These are phyloP conservation scores for Suillus tomentosus DNA, from an alignment of 768 basidiomycete genomes.

Conservation along the genomic window DNA sequence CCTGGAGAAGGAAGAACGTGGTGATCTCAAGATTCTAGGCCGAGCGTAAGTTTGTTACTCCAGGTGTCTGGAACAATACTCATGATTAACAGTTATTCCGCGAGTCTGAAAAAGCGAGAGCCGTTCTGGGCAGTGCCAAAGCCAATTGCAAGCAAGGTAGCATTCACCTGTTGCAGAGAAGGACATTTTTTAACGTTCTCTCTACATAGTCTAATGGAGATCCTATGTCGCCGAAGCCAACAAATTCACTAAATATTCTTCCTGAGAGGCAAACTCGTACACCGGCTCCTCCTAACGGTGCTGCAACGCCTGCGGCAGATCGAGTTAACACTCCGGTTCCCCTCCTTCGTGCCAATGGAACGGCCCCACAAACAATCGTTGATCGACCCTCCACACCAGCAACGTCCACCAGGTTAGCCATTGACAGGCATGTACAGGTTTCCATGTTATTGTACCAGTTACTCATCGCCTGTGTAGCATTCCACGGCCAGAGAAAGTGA, in stretches of 20 bases:
- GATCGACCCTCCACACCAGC: slow-evolving; percentile 35
- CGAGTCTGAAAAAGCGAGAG: slow-evolving; percentile 75
- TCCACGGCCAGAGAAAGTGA: slow-evolving; percentile 80
- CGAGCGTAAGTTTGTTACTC: slow-evolving; percentile 55
- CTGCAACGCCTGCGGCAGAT: slow-evolving; percentile 28
- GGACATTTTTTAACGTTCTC: not conserved
- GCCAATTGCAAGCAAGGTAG: slow-evolving; percentile 36
- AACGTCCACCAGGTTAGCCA: slow-evolving; percentile 54
- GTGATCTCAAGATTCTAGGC: slow-evolving; percentile 81
- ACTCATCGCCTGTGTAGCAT: slow-evolving; percentile 45
- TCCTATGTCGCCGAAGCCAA: slow-evolving; percentile 30
- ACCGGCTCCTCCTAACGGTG: slow-evolving; percentile 43
- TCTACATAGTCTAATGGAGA: slow-evolving; percentile 29
- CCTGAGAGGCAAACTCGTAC: slow-evolving; percentile 32
- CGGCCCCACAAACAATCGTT: slow-evolving; percentile 21
- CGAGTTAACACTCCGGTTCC: slow-evolving; percentile 44
- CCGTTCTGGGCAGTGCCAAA: slow-evolving; percentile 48
- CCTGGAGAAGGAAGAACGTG: slow-evolving; percentile 74
- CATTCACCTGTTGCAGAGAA: not conserved
- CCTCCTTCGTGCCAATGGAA: slow-evolving; percentile 49
- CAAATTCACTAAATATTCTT: slow-evolving; percentile 30
- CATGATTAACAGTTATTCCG: slow-evolving; percentile 55
- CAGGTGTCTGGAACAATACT: slow-evolving; percentile 10
- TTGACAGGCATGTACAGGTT: slow-evolving; percentile 57
- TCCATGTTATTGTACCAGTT: slow-evolving; percentile 1